Evolutionary conservation across 495 filamentous ascomycete species (phyloP).

Genomic region (Penicillium salamii): DNA sequence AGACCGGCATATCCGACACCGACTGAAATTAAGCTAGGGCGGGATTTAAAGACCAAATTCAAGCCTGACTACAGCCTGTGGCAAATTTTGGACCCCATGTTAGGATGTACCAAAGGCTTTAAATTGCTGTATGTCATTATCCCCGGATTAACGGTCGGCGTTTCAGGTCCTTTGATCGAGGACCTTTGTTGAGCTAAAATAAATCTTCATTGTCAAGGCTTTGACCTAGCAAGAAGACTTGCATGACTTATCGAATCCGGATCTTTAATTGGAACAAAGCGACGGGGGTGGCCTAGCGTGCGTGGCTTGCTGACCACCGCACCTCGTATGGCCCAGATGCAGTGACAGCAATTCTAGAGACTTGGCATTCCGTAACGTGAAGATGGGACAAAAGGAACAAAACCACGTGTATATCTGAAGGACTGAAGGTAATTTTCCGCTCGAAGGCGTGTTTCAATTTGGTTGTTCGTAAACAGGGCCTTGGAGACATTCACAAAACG

Average conservation of each 20-base stretch:
- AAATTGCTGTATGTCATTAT: not conserved
- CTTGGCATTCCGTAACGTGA: not conserved
- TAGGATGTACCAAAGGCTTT: not conserved
- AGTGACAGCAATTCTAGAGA: not conserved
- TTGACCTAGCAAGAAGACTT: not conserved
- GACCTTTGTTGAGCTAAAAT: not conserved
- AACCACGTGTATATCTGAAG: too few relatives aligned
- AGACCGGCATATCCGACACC: not conserved
- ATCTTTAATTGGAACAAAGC: conserved; percentile 2
- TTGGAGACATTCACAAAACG: too few relatives aligned
- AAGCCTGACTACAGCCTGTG: too few relatives aligned
- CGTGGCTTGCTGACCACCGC: not conserved
- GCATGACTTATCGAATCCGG: not conserved
- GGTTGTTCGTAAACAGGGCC: too few relatives aligned
- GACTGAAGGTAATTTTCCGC: too few relatives aligned
- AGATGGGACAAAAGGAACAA: too few relatives aligned
- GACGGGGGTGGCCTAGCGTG: not conserved
- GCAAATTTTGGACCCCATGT: not conserved
- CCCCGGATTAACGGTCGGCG: not conserved
- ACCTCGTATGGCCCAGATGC: too few relatives aligned
- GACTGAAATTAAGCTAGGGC: not conserved
- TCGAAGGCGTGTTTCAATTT: too few relatives aligned
- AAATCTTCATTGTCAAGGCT: not conserved
- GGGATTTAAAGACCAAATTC: too few relatives aligned
- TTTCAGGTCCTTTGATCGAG: not conserved